Evolutionary conservation across 495 filamentous ascomycete genomes (phyloP), one percentile per base, ranked within the genome.

Genomic region (Penicillium desertorum): DNA sequence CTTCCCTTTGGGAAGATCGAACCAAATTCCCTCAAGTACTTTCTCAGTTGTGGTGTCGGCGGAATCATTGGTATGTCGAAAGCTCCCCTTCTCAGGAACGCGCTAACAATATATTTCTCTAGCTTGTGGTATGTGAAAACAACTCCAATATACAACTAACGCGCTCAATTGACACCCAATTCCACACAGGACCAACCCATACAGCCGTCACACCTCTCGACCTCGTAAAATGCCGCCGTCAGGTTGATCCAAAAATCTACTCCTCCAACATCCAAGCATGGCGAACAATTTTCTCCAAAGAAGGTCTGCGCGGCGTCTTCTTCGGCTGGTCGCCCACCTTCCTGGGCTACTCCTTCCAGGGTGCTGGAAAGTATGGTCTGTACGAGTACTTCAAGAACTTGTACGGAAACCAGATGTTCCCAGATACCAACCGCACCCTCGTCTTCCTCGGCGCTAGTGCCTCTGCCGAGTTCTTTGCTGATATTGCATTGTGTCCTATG

Each of bases 291-390:
- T 84, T 81, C 71, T 65, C 72, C 34, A 77, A 79, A 54, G 85
- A 88, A 75, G 86, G 86, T 27, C 47, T 89, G 23, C 84, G 85
- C 64, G 86, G 86, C 56, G 77, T 89, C 63, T 87, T 87, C 76
- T 86, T 87, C 70, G 86, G 86, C 63, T 88, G 86, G 86, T 76
- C 83, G 0, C 86, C 86, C 9, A 89, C 86, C 19, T 83, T 87
- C 55, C 67, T 88, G 9, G 86, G 86, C 32, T 89, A 89, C 77
- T 84, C 80, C 36, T 78, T 87, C 62, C 86, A 89, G 61, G 86
- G 86, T n/a, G 85, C 84, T 49, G 86, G 86, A n/a, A 89, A 89
- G 69, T 89, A 89, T 66, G 86, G 86, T 14, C 81, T 87, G 71
- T 89, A 89, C 66, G 86, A 89, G 57, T 81, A 87, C 66, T 89